Evolutionary conservation across 2,329 filamentous ascomycete genomes (phyloP), one percentile per base, ranked within the genome.

Genomic region (Penicillium sp.): DNA sequence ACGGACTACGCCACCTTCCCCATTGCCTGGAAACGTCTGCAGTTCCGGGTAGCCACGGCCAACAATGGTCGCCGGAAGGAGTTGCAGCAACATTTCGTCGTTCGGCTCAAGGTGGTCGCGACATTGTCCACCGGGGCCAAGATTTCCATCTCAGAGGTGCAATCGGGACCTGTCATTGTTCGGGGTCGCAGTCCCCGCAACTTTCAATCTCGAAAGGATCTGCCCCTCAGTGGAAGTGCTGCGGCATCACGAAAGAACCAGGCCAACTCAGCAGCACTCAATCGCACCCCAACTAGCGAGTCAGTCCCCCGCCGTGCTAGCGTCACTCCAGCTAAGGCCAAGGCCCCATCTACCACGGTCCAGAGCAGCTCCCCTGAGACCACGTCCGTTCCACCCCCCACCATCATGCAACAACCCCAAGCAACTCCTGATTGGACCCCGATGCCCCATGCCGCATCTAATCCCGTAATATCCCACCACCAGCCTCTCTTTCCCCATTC

Each of bases 11-110:
- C 91, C 16, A 92, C 91, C 45, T 96, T 96, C 67, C 93, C 93
- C 4, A 93, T 98, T 62, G 91, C 92, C 47, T 98, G 93, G 92
- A 92, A 95, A 68, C 85, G 93, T 57, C 78, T 98, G 60, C 93
- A 98, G 69, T 98, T 98, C 71, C 85, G 93, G 67, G 96, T 93
- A 73, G 93, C 93, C 19, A 98, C 93, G 9, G 93, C 93, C 55
- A 98, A 98, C 77, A 98, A 98, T 72, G 93, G 93, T 11, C 87
- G 93, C 59, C 84, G 93, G 61, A 96, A 96, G 78, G 93, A 98
- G 73, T 83, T 98, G 46, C 93, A 98, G 72, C 93, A 98, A 72
- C 93, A 98, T 77, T 98, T 98, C 74, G 88, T 96, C 11, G 83
- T 98, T 57, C 89, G 92, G 62, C 80, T 98, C 51, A 96, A 93